Evolutionary conservation across 2,329 filamentous ascomycete genomes (phyloP).

Genomic region (Xylariaceae sp.): DNA sequence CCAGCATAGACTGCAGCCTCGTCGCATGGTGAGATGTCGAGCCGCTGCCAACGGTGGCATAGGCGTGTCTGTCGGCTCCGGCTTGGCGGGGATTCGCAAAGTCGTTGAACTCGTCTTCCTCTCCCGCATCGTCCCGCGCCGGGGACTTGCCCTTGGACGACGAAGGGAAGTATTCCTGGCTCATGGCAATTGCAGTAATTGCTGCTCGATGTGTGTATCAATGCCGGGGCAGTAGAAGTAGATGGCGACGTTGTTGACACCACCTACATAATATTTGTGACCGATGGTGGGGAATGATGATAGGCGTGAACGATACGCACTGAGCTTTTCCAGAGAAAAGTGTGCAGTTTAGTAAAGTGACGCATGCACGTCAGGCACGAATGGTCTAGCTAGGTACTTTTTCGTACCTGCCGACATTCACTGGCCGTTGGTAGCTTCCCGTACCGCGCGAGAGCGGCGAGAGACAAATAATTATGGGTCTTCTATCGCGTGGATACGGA

Average conservation of each 20-base stretch:
- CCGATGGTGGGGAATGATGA: neutral
- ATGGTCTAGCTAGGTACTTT: neutral
- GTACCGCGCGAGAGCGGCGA: too few relatives aligned
- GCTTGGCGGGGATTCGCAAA: constrained; percentile 25
- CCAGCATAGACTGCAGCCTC: constrained; percentile 73
- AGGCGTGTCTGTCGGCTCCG: constrained; percentile 50
- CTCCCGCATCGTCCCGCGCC: constrained; percentile 22
- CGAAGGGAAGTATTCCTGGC: constrained; percentile 48
- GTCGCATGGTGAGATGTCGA: constrained; percentile 76
- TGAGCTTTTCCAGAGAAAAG: neutral
- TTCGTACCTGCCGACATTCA: neutral
- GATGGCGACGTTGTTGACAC: neutral
- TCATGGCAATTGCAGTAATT: constrained; percentile 42
- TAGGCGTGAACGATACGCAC: neutral
- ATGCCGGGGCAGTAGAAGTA: neutral
- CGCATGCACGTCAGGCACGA: neutral
- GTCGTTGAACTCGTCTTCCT: constrained; percentile 2
- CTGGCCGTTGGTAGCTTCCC: neutral
- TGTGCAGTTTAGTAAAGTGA: neutral
- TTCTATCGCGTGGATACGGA: too few relatives aligned
- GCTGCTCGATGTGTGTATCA: constrained; percentile 20
- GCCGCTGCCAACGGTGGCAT: constrained; percentile 84
- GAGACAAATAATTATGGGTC: too few relatives aligned
- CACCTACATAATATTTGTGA: neutral
- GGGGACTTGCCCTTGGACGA: constrained; percentile 41